Evolutionary conservation across 495 filamentous ascomycete species (phyloP).

Genomic region (Immersiella caudata): DNA sequence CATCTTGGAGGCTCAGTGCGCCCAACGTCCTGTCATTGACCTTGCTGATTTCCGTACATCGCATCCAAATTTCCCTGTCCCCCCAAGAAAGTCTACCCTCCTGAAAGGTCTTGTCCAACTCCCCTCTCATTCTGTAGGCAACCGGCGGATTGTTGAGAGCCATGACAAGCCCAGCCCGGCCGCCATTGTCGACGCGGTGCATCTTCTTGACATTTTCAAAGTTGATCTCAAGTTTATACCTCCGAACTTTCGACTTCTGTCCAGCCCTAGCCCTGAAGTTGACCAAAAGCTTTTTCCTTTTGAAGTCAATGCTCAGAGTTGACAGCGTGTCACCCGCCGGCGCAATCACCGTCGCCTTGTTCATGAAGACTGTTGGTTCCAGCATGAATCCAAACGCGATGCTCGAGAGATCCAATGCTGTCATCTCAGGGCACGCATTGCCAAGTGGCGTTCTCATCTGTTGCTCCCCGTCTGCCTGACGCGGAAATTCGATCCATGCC

Average conservation of each 20-base stretch:
- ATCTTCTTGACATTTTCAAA: conserved; percentile 65
- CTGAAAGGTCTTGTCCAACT: conserved; percentile 46
- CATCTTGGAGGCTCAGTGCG: conserved; percentile 58
- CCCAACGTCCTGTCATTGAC: conserved; percentile 41
- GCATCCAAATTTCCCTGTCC: conserved; percentile 70
- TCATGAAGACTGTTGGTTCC: conserved; percentile 50
- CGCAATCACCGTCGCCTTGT: conserved; percentile 42
- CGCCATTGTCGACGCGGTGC: conserved; percentile 45
- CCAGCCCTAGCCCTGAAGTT: conserved; percentile 27
- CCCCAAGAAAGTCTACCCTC: conserved; percentile 59
- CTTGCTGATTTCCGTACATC: conserved; percentile 71
- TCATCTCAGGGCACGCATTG: conserved; percentile 30
- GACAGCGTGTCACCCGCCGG: background rate
- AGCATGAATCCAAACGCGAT: conserved; percentile 60
- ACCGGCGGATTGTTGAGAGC: conserved; percentile 65
- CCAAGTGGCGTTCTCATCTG: conserved; percentile 32
- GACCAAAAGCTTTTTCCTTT: conserved; percentile 46
- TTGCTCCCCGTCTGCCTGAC: background rate
- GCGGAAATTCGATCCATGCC: conserved; percentile 23
- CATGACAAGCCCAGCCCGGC: conserved; percentile 55
- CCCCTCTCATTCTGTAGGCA: conserved; percentile 58
- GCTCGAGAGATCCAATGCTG: conserved; percentile 35
- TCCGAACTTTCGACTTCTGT: conserved; percentile 1
- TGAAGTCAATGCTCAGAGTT: conserved; percentile 50
- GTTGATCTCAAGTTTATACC: conserved; percentile 59